Conservation (phyloP, 345 rosid species). For the Litchi chinensis region DNA sequence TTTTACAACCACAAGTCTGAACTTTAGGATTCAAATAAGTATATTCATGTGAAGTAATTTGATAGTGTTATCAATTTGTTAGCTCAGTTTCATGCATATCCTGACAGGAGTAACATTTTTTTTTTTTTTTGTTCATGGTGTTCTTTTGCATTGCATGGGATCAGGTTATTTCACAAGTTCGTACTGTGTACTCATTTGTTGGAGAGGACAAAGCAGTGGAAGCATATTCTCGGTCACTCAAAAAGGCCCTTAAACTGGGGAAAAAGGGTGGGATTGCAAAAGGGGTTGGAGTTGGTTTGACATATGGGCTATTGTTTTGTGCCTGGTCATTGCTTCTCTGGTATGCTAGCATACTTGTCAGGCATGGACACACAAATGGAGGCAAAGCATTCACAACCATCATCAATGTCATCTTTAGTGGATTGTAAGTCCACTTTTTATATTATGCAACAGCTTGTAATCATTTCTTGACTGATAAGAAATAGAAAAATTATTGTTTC, state of each 20-base stretch:
- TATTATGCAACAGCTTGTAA: neutral
- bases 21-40: neutral
- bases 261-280: conserved; percentile 71
- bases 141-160: neutral
- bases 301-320: conserved; percentile 68
- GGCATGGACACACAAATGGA: conserved; percentile 65
- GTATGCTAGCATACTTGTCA: conserved; percentile 76
- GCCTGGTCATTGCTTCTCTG: conserved; percentile 82
- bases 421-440: conserved; percentile 62
- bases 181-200: conserved; percentile 75
- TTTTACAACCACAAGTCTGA: too few relatives aligned
- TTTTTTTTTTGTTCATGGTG: neutral
- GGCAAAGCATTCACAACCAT: conserved; percentile 82
- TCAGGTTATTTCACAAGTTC: conserved; percentile 77
- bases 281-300: conserved; percentile 76
- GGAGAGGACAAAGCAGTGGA: conserved; percentile 73
- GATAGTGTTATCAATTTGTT: neutral
- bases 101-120: neutral
- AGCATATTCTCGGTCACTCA: conserved; percentile 60
- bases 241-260: conserved; percentile 55
- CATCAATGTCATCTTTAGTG: conserved; percentile 72
- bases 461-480: conserved; percentile 18
- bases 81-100: neutral
- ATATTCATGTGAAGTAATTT: neutral
- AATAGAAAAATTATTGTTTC: conserved; percentile 15